Conservation (phyloP, 352 stramenopile species). For the Albugo laibachii region DNA sequence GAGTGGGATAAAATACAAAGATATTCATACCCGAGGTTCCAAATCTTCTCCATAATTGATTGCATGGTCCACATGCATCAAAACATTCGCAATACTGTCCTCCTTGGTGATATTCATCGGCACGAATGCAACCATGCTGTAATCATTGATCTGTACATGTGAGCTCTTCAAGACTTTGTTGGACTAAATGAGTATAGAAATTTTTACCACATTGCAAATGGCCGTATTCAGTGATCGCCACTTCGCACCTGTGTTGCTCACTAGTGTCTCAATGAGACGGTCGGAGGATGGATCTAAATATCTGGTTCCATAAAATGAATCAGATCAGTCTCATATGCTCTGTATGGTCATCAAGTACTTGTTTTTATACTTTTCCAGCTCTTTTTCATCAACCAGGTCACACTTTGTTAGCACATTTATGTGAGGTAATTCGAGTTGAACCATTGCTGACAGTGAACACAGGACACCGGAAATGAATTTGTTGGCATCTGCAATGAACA, state of each 20-base stretch:
- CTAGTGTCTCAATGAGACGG: conserved; percentile 66
- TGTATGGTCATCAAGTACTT: too few relatives aligned
- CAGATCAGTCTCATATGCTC: too few relatives aligned
- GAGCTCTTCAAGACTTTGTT: not conserved
- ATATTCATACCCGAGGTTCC: conserved; percentile 25
- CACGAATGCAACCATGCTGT: conserved; percentile 95
- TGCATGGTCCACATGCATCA: conserved; percentile 88
- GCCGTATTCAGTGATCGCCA: conserved; percentile 61
- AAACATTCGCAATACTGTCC: conserved; percentile 90
- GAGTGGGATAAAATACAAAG: too few relatives aligned
- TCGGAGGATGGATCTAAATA: conserved; percentile 68
- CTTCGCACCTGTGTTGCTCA: conserved; percentile 57
- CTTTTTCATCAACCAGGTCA: conserved; percentile 78
- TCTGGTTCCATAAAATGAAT: conserved; percentile 5
- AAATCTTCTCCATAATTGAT: conserved; percentile 96
- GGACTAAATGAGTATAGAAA: not conserved
- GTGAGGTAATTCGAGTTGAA: conserved; percentile 94
- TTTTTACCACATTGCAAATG: conserved; percentile 73
- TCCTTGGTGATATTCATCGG: conserved; percentile 94
- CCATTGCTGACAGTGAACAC: conserved; percentile 93
- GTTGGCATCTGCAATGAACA: conserved; percentile 89
- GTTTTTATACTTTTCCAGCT: conserved; percentile 67
- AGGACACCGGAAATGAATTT: conserved; percentile 98
- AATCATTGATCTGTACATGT: conserved; percentile 76
- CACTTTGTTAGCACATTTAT: conserved; percentile 88